Evolutionary conservation across 116 monocot species (phyloP).

Genomic region (Dioscorea cayenensis): DNA sequence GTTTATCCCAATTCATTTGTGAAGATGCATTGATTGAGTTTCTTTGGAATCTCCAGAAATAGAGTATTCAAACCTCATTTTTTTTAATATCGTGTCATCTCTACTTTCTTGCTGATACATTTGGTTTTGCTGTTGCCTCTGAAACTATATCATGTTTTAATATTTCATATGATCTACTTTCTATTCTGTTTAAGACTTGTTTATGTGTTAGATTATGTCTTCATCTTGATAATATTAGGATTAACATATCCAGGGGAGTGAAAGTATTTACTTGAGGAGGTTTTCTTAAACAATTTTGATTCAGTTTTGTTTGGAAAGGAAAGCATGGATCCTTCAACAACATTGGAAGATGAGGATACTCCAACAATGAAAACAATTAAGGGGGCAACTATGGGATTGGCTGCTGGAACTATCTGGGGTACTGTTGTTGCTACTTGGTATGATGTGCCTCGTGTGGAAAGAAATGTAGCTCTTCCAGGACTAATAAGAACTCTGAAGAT

Average conservation of each 20-base stretch:
- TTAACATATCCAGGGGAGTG: background rate
- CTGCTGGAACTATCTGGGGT: conserved; percentile 77
- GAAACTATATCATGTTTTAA: too few relatives aligned
- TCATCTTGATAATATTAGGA: background rate
- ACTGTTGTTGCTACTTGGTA: conserved; percentile 91
- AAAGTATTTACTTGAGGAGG: background rate
- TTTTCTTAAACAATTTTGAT: background rate
- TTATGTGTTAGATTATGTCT: too few relatives aligned
- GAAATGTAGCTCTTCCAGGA: conserved; percentile 81
- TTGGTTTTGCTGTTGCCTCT: too few relatives aligned
- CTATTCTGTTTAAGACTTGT: too few relatives aligned
- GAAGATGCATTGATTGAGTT: too few relatives aligned
- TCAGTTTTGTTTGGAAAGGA: background rate
- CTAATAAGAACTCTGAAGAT: conserved; percentile 75
- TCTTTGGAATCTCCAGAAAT: too few relatives aligned
- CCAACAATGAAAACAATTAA: conserved; percentile 78
- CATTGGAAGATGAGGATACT: conserved; percentile 58
- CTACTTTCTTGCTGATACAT: too few relatives aligned
- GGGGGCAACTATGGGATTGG: conserved; percentile 66
- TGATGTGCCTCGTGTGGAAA: conserved; percentile 89
- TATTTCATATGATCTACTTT: too few relatives aligned
- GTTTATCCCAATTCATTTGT: too few relatives aligned
- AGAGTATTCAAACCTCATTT: too few relatives aligned
- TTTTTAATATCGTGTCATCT: too few relatives aligned
- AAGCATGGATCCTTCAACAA: conserved; percentile 25